Percentiles rank a stretch among this genome's conserved stretches.
These are phyloP conservation scores for Tolypocladium album DNA, from an alignment of 2,329 filamentous ascomycete species.

Conservation along the genomic window DNA sequence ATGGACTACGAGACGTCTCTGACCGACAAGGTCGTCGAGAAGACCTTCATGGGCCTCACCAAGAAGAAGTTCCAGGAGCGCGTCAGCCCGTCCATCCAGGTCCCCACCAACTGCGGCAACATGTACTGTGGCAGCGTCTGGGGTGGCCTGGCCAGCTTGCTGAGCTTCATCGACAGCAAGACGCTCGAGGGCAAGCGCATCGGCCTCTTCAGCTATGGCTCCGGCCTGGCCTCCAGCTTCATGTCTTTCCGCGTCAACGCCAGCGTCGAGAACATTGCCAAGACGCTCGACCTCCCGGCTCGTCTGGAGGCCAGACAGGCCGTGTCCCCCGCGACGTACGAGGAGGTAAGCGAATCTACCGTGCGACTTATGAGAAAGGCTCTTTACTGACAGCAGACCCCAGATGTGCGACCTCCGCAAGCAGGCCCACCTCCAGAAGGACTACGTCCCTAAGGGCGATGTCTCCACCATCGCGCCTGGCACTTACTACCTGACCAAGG, in stretches of 20 bases:
- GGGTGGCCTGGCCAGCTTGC: constrained; percentile 61
- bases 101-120: constrained; percentile 65
- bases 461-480: constrained; percentile 53
- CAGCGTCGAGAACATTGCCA: constrained; percentile 55
- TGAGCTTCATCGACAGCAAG: constrained; percentile 53
- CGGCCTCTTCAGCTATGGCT: constrained; percentile 71
- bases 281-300: constrained; percentile 59
- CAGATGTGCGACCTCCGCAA: constrained; percentile 74
- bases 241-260: constrained; percentile 64
- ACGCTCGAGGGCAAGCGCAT: constrained; percentile 61
- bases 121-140: constrained; percentile 65
- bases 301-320: constrained; percentile 54
- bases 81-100: constrained; percentile 61
- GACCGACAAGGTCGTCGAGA: constrained; percentile 73
- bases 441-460: constrained; percentile 60
- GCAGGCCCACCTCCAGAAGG: constrained; percentile 73
- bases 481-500: constrained; percentile 69
- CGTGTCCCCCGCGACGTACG: constrained; percentile 63
- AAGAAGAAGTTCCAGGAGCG: constrained; percentile 80
- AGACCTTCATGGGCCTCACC: constrained; percentile 73
- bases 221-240: constrained; percentile 62
- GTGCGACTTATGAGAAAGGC: not conserved
- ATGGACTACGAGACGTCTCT: constrained; percentile 72
- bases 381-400: constrained; percentile 10
- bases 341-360: constrained; percentile 38